phyloP scores from a whole-genome alignment of 768 basidiomycete genomes.

The Lentinula detonsa region DNA sequence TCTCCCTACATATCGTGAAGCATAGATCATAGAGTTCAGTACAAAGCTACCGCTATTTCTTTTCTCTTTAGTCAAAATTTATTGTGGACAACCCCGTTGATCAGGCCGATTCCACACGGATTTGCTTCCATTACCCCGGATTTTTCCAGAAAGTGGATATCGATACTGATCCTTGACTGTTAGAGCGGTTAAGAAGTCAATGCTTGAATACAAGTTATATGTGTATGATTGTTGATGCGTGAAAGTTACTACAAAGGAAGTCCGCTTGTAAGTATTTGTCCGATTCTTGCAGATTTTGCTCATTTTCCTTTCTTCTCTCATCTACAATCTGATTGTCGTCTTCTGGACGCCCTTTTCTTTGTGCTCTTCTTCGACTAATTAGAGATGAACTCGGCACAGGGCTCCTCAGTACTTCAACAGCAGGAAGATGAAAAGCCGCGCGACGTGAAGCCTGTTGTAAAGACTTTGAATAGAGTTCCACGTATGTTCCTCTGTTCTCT shows the following conservation, averaged over 20 bases:
- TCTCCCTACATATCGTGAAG: no score
- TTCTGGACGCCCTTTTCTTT: not conserved
- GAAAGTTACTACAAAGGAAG: slow-evolving; percentile 2
- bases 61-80: not conserved
- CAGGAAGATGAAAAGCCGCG: slow-evolving; percentile 56
- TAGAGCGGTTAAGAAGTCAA: not conserved
- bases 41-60: not conserved
- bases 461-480: slow-evolving; percentile 82
- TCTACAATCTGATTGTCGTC: not conserved
- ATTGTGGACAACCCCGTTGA: not conserved
- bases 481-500: slow-evolving; percentile 45
- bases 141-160: not conserved
- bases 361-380: not conserved
- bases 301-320: not conserved
- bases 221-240: not conserved
- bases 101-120: not conserved
- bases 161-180: not conserved
- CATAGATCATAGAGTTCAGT: not conserved
- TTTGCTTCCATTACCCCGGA: not conserved
- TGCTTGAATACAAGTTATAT: not conserved
- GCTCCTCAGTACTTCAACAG: slow-evolving; percentile 41
- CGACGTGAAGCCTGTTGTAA: slow-evolving; percentile 66
- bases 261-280: slow-evolving; percentile 1
- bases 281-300: not conserved
- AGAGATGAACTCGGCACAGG: slow-evolving; percentile 3